Percentiles rank a stretch among this genome's conserved stretches.
These are phyloP conservation scores for Trichoderma sp. DNA, from an alignment of 2,329 filamentous ascomycete genomes.

Conservation along the genomic window DNA sequence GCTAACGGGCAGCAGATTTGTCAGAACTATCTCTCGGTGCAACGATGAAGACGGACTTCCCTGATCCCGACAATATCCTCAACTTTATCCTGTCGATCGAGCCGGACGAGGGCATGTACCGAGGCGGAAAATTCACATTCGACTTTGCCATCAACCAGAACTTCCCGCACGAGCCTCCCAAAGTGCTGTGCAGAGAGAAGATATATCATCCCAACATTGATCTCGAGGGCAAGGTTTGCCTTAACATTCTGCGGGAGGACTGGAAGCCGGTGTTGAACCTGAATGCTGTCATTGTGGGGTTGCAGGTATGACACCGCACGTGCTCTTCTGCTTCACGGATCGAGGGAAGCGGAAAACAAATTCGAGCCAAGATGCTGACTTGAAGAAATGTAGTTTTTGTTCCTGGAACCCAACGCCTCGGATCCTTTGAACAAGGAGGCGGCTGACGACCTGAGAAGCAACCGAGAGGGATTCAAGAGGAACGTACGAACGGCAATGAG, in stretches of 20 bases:
- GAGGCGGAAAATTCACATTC: conserved; percentile 83
- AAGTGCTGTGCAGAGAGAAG: conserved; percentile 95
- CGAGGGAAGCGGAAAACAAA: neutral
- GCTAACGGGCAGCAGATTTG: conserved; percentile 56
- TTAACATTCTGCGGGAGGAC: conserved; percentile 96
- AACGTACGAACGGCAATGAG: conserved; percentile 84
- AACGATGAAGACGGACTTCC: conserved; percentile 80
- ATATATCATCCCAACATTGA: conserved; percentile 99
- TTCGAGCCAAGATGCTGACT: neutral
- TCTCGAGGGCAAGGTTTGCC: conserved; percentile 92
- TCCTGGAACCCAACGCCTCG: conserved; percentile 94
- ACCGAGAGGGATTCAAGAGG: conserved; percentile 84
- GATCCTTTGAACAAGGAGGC: conserved; percentile 99
- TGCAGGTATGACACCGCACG: conserved; percentile 61
- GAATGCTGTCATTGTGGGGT: conserved; percentile 91
- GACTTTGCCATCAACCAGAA: conserved; percentile 89
- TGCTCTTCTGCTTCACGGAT: neutral
- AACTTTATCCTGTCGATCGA: conserved; percentile 80
- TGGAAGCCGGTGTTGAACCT: conserved; percentile 98
- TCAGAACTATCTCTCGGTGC: conserved; percentile 74
- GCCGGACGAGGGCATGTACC: conserved; percentile 86
- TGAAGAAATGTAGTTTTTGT: conserved; percentile 69
- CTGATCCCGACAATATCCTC: conserved; percentile 80
- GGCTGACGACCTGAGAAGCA: conserved; percentile 83
- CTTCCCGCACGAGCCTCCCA: conserved; percentile 96